Conservation (phyloP, 1,284 basidiomycete genomes). For the Trametes sp. region DNA sequence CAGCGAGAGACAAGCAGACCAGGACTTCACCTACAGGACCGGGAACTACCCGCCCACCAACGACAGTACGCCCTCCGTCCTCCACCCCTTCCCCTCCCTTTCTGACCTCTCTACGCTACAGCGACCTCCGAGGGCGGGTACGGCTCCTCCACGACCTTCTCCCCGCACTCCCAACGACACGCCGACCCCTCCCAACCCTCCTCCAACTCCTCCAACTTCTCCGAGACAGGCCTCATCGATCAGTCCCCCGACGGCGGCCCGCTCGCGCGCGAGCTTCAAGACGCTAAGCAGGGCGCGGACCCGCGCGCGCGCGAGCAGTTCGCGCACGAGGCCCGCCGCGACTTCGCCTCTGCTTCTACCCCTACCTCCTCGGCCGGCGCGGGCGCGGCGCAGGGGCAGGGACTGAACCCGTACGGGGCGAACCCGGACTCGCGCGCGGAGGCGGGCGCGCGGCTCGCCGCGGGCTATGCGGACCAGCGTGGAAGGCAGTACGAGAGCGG, state of each 20-base stretch:
- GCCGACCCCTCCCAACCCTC: slow-evolving; percentile 24
- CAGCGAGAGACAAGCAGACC: slow-evolving; percentile 13
- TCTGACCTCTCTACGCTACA: slow-evolving; percentile 17
- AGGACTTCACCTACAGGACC: slow-evolving; percentile 35
- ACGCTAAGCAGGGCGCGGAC: slow-evolving; percentile 43
- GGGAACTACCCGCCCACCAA: slow-evolving; percentile 41
- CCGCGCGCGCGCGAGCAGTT: slow-evolving; percentile 33
- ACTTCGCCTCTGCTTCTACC: slow-evolving; percentile 33
- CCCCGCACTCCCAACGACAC: slow-evolving; percentile 24
- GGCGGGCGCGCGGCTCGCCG: slow-evolving; percentile 39
- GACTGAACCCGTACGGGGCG: slow-evolving; percentile 38
- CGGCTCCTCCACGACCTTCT: slow-evolving; percentile 37
- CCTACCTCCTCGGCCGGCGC: too few species aligned
- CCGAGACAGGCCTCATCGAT: slow-evolving; percentile 32
- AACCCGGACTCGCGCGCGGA: slow-evolving; percentile 40
- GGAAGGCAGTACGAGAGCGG: slow-evolving; percentile 35
- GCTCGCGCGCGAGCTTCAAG: slow-evolving; percentile 35
- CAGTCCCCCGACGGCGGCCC: slow-evolving; percentile 38
- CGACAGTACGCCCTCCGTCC: slow-evolving; percentile 38
- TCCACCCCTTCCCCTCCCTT: background rate
- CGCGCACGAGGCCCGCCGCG: slow-evolving; percentile 36
- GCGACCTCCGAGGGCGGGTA: slow-evolving; percentile 47
- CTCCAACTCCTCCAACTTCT: too few species aligned
- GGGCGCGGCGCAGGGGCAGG: slow-evolving; percentile 8
- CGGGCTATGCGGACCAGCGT: slow-evolving; percentile 37